Evolutionary conservation across 2,329 filamentous ascomycete genomes (phyloP), one percentile per base, ranked within the genome.

Genomic region (Fusarium citri): DNA sequence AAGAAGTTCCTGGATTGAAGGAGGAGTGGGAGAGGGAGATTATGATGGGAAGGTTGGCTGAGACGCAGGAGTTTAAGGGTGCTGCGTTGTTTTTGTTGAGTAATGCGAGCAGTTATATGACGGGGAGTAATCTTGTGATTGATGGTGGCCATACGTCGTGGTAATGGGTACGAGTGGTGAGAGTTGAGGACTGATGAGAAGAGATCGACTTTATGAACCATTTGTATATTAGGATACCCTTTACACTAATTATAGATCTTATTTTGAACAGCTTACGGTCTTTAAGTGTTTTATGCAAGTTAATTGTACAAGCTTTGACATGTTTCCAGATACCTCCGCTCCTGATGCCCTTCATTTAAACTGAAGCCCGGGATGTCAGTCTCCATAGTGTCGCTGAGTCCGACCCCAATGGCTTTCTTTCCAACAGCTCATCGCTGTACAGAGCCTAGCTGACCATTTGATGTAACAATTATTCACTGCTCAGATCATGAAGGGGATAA

Each of bases 1-100:
- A 89, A 66, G 86, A 91, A 69, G 92, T 88, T 68, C 93, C 94
- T 0, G 92, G 94, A 73, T 84, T 87, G 57, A 82, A 82, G 64
- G 80, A 80, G 25, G 86, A 90, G 65, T 97, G 94, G 94, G 89
- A 92, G 18, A 91, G 87, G 74, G 90, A 95, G 80, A 97, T 97
- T 79, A 97, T 97, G 93, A 84, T 97, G 57, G 89, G 87, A 20
- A 85, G 89, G 25, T 83, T 94, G 67, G 91, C 90, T 75, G 81
- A 80, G 31, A 91, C 91, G 0, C 83, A 89, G 50, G 91, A 94
- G 78, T 93, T 92, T 78, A 87, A 90, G 49, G 91, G 91, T 6
- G 89, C 91, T 2, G 90, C 89, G 5, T 85, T 94, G 63, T 93
- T 92, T 83, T 83, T 94, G 37, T 88, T 91, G 31, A 91, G 88